Evolutionary conservation across 2,329 filamentous ascomycete species (phyloP).

Genomic region (Aspergillus novoparasiticus): DNA sequence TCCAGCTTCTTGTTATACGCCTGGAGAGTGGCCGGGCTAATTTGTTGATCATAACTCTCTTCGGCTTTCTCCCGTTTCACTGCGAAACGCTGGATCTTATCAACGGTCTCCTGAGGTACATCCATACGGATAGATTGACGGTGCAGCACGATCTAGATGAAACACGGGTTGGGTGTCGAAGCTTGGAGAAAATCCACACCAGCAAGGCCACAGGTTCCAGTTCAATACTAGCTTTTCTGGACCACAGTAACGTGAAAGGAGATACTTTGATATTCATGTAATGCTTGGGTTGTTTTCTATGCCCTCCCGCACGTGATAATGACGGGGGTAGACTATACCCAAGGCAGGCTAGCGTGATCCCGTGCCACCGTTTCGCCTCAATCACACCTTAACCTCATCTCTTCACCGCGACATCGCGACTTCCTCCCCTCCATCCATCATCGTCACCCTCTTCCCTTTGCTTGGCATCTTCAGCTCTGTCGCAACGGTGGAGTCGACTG

Average conservation of each 20-base stretch:
- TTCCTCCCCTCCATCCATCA: conserved; percentile 14
- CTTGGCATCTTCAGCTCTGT: conserved; percentile 12
- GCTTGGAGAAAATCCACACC: background rate
- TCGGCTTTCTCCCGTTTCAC: conserved; percentile 38
- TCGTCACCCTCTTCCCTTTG: conserved; percentile 7
- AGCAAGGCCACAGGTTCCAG: background rate
- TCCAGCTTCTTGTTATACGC: conserved; percentile 54
- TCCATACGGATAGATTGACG: conserved; percentile 27
- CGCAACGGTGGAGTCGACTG: background rate
- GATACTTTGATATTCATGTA: background rate
- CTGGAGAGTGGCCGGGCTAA: conserved; percentile 32
- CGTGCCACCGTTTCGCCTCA: conserved; percentile 19
- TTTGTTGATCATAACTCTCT: conserved; percentile 32
- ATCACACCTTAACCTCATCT: conserved; percentile 27
- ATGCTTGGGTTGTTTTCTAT: conserved; percentile 7
- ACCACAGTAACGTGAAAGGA: background rate
- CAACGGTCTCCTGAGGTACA: conserved; percentile 32
- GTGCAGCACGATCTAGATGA: background rate
- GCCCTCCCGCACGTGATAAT: conserved; percentile 17
- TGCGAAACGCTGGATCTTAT: conserved; percentile 38
- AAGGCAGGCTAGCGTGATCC: conserved; percentile 24
- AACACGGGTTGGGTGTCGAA: background rate
- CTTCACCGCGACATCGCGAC: conserved; percentile 23
- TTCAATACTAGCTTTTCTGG: background rate
- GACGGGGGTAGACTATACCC: background rate